Evolutionary conservation across 345 rosid species (phyloP), one percentile per base, ranked within the genome.

Genomic region (Syzygium aqueum): DNA sequence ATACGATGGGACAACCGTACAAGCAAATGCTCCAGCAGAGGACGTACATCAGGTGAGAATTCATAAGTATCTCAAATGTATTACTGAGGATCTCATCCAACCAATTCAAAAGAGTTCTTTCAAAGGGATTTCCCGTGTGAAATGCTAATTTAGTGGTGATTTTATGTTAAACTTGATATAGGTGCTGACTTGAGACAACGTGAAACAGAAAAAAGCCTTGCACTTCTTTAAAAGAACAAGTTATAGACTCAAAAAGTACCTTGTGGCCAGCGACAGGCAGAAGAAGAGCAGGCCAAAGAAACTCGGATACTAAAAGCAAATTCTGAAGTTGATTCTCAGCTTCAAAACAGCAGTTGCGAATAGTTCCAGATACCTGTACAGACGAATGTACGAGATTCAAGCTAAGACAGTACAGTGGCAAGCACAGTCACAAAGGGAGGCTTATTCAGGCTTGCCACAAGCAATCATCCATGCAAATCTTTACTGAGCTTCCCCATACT

Each of bases 241-340:
- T 43, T 43, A 82, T 52, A 52, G 46, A 23, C 16, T 43, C 8
- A 54, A 84, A 67, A 85, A 67, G 56, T 1, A 95, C 99, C 97
- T 95, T 96, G 67, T 89, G 95, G 87, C 98, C 96, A 40, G 99
- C 98, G 89, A 96, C 98, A n/a, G 99, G 97, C 40, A 96, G 91
- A 89, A 97, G 97, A 85, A 96, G 92, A 67, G 97, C 96, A 27
- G 98, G 98, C 98, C 99, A 95, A 84, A 96, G 97, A 92, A 95
- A 97, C 90, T 97, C 98, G 11, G 98, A 93, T 88, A 93, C 91
- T 87, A 93, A 91, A 90, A 97, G 98, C 92, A 96, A 90, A 91
- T 96, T 92, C 88, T 93, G 96, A 51, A 97, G 93, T 85, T 95
- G 96, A 90, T 91, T 93, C 90, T 96, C 97, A 51, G 98, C 99